phyloP scores from a whole-genome alignment of 768 basidiomycete species.

The Dictyophora rubrovolvata region DNA sequence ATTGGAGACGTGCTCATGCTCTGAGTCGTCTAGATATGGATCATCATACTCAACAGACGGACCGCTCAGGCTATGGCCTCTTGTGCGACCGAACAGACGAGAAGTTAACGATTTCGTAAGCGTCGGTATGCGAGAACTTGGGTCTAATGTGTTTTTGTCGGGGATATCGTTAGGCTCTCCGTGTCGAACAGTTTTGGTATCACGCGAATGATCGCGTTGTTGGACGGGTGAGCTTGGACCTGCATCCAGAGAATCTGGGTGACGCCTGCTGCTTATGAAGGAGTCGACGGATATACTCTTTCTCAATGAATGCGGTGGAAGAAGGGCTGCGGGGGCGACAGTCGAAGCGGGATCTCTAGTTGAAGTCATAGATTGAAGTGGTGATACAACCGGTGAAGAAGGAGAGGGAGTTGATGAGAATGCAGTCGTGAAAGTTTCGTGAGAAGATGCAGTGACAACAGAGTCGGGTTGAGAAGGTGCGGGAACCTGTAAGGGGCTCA shows the following conservation, averaged over 20 bases:
- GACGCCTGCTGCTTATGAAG: constrained; percentile 40
- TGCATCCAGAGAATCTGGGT: constrained; percentile 1
- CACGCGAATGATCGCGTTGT: neutral
- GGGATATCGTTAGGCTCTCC: neutral
- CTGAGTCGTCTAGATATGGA: constrained; percentile 8
- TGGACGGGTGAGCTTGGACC: constrained; percentile 4
- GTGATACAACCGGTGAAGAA: constrained; percentile 25
- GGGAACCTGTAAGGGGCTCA: neutral
- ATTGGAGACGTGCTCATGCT: constrained; percentile 3
- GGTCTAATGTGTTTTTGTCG: neutral
- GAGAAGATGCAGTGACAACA: constrained; percentile 24
- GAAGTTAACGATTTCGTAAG: constrained; percentile 3
- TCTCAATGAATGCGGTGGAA: constrained; percentile 37
- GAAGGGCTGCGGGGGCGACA: constrained; percentile 19
- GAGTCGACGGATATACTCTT: constrained; percentile 77
- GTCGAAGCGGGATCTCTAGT: constrained; percentile 18
- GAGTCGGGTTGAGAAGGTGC: constrained; percentile 14
- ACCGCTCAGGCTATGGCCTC: constrained; percentile 8
- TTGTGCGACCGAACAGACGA: constrained; percentile 5
- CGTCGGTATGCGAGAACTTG: neutral
- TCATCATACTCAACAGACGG: constrained; percentile 4
- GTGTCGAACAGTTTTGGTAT: neutral
- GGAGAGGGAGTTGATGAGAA: constrained; percentile 8
- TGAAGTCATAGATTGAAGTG: constrained; percentile 15
- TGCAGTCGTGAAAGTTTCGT: constrained; percentile 35